Evolutionary conservation across 352 stramenopile genomes (phyloP).

Genomic region (Globisporangium cylindrosporum): DNA sequence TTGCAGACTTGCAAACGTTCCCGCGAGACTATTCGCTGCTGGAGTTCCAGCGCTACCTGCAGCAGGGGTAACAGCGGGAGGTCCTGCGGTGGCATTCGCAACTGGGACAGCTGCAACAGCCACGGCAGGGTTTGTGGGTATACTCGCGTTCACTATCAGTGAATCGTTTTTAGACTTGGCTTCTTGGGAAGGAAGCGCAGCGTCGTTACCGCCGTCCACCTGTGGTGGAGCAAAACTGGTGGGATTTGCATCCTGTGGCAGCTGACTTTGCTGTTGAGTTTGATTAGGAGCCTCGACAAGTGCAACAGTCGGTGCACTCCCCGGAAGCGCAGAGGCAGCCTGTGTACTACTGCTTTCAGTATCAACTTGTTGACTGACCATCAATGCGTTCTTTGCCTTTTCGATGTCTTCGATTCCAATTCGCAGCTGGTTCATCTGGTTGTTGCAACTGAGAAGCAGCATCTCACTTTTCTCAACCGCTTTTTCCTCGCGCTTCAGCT

Average conservation of each 20-base stretch:
- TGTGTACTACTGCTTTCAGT: conserved; percentile 9
- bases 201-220: background rate
- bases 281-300: conserved; percentile 6
- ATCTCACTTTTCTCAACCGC: conserved; percentile 79
- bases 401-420: conserved; percentile 75
- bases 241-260: background rate
- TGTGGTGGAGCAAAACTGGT: background rate
- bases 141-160: conserved; percentile 11
- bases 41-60: background rate
- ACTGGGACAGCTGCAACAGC: background rate
- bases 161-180: conserved; percentile 15
- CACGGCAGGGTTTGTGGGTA: conserved; percentile 8
- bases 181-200: background rate
- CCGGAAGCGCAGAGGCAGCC: background rate
- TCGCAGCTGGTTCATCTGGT: conserved; percentile 77
- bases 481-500: conserved; percentile 85
- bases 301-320: background rate
- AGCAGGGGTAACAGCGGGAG: conserved; percentile 10
- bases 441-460: conserved; percentile 72
- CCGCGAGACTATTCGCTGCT: conserved; percentile 9
- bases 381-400: conserved; percentile 52
- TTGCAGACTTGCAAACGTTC: conserved; percentile 32
- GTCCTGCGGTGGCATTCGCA: conserved; percentile 2
- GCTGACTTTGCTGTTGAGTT: background rate
- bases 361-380: conserved; percentile 25